Evolutionary conservation across 1,284 basidiomycete genomes (phyloP), one percentile per base, ranked within the genome.

Genomic region (Mrakiaceae sp.): DNA sequence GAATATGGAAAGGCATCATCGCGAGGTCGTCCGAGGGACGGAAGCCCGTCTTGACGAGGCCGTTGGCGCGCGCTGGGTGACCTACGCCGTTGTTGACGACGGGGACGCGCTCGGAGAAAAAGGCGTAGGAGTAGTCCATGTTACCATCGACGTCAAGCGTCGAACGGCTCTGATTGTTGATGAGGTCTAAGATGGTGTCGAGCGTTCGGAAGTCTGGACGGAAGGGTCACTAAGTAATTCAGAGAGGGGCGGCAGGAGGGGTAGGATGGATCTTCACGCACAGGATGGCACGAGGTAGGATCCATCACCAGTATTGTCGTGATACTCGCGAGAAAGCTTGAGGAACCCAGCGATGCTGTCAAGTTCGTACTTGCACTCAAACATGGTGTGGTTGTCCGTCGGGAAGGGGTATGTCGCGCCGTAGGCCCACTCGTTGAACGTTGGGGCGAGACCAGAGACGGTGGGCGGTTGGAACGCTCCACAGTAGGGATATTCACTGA

Each of bases 301-400:
- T 0, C 77, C 67, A 70, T 88, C 87, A 7, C 82, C 80, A 1
- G 87, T 88, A 39, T 80, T 80, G 71, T 84, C 76, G 69, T 84
- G 87, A 72, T 87, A 88, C 1, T 82, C 82, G 44, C 84, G 76
- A 5, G 87, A 88, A 11, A 89, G 78, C 72, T 88, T 88, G 71
- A 88, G 74, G 76, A 88, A 88, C 6, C 85, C 82, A 68, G 85
- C 86, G 0, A 88, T 75, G 0, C 86, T 87, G 70, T 88, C 87
- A 56, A 88, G 77, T 71, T 88, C 86, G 70, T 86, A 88, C 86
- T 88, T 88, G 82, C 86, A 88, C 72, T 88, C 87, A 69, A 85
- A 87, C 0, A 88, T 87, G 0, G 81, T 84, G 16, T 51, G 78
- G 65, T 85, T 83, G 68, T 87, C 75, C 43, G 87, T 81, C 7